Evolutionary conservation across 371 early-diverging fungal species (phyloP), one percentile per base, ranked within the genome.

Genomic region (Mortierella sp.): DNA sequence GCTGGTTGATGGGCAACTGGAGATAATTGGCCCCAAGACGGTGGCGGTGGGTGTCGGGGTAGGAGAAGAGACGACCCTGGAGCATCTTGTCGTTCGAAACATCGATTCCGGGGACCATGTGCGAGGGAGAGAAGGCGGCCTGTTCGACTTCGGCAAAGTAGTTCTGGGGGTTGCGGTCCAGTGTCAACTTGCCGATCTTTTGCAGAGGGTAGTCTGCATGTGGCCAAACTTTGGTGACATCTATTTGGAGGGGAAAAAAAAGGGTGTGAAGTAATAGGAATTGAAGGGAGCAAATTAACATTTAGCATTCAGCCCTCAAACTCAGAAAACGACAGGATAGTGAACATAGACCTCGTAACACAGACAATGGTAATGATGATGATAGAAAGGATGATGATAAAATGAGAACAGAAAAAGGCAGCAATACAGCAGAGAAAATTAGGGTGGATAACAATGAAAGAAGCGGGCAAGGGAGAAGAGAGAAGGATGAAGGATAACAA

Each of bases 61-160:
- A 96, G 70, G 93, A 92, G 90, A 96, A 95, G 75, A 95, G 89
- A 78, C 96, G 95, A 46, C 95, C 96, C 87, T 96, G 95, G 79
- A 96, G 90, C 93, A 96, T 92, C 79, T 91, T 93, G 84, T 96
- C 96, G 76, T 90, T 88, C 41, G 94, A 90, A 72, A 92, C 89
- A 44, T 94, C 95, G 79, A 96, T 94, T 75, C 96, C 96, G 32
- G 95, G 96, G 38, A 95, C 93, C 87, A 94, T 88, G 88, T 93
- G 90, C 54, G 93, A 90, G 43, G 95, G 94, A 70, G 91, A 91
- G 91, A 95, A 95, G n/a, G 95, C 95, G 10, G 92, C 90, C 89
- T 96, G 96, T 88, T 96, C 96, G 58, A 90, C 91, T 82, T 96
- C 96, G 78, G 95, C 94, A 90, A 95, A 95, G 92, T 93, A 96